Evolutionary conservation across 1,284 basidiomycete genomes (phyloP), one percentile per base, ranked within the genome.

Genomic region (Melampsora larici-populina): DNA sequence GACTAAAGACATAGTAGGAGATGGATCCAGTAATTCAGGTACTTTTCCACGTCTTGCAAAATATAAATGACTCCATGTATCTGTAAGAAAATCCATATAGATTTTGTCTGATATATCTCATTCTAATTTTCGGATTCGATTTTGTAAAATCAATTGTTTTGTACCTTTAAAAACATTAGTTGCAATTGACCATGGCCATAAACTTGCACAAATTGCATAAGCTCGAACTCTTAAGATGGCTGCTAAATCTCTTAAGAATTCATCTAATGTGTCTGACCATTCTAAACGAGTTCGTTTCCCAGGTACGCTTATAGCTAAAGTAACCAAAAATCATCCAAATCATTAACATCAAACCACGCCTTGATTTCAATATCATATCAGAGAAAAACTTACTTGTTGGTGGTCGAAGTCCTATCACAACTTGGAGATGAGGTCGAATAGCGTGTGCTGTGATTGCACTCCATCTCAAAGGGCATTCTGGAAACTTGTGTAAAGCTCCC

Each of bases 151-250:
- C 4, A 60, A 43, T 29, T 55, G 58, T 4, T 48, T 58, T 8
- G 48, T 29, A 9, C 75, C 75, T 58, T 48, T 64, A 31, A 78
- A 78, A 24, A 78, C 21, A 48, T 70, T 29, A 6, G 68, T 40
- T 17, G 75, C 55, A 36, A 78, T 78, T 15, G 75, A 49, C 75
- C 75, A 78, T 70, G 75, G 75, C 63, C 70, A 65, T 51, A 78
- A 46, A 36, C 63, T 66, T 24, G 75, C 67, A 31, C 46, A 70
- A 36, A 68, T 78, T 43, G 75, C 75, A 78, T 36, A 70, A 36
- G 75, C 67, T 49, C 75, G 55, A 31, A 60, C 75, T 65, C 68
- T 64, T 43, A 78, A 36, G 46, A 78, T 70, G 13, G 68, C 75
- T 49, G 64, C 33, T 66, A 78, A 62, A 33, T 78, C 75, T 60